Conservation (phyloP, 352 stramenopile genomes). For the Aphanomyces cochlioides region DNA sequence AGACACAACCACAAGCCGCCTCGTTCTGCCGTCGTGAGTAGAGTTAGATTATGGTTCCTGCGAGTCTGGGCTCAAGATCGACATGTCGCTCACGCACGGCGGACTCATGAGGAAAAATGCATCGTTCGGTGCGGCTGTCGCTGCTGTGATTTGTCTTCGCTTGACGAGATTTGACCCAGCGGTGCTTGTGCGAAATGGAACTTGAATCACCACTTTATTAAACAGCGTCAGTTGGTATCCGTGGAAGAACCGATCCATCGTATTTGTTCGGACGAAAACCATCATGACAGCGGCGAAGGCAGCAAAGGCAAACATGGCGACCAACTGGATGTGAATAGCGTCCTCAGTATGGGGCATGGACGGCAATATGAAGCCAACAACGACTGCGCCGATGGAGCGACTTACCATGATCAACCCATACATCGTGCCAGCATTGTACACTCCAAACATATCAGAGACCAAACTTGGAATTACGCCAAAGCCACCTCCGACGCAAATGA, state of each 20-base stretch:
- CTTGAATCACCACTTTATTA: not conserved
- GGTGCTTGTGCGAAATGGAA: not conserved
- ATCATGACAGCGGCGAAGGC: not conserved
- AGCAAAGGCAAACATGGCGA: constrained; percentile 2
- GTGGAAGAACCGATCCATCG: constrained; percentile 22
- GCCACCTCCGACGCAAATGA: constrained; percentile 29
- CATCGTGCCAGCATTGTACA: constrained; percentile 34
- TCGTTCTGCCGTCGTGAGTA: too few relatives aligned
- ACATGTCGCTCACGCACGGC: too few relatives aligned
- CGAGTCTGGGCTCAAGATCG: too few relatives aligned
- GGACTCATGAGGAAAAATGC: too few relatives aligned
- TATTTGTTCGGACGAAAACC: constrained; percentile 16
- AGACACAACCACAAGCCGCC: too few relatives aligned
- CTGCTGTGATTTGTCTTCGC: too few relatives aligned
- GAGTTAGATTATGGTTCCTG: too few relatives aligned
- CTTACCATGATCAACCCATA: constrained; percentile 29
- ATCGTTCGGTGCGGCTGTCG: too few relatives aligned
- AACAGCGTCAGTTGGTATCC: constrained; percentile 20
- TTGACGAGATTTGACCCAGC: too few relatives aligned
- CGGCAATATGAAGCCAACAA: constrained; percentile 18
- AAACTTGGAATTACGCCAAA: constrained; percentile 28
- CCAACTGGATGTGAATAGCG: not conserved
- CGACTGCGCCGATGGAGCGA: constrained; percentile 25
- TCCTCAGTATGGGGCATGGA: not conserved
- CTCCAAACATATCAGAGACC: constrained; percentile 34